Percentiles rank a stretch among this genome's conserved stretches.
Evolutionary conservation across 2,329 filamentous ascomycete genomes (phyloP).

Genomic region (Aspergillus flavus): DNA sequence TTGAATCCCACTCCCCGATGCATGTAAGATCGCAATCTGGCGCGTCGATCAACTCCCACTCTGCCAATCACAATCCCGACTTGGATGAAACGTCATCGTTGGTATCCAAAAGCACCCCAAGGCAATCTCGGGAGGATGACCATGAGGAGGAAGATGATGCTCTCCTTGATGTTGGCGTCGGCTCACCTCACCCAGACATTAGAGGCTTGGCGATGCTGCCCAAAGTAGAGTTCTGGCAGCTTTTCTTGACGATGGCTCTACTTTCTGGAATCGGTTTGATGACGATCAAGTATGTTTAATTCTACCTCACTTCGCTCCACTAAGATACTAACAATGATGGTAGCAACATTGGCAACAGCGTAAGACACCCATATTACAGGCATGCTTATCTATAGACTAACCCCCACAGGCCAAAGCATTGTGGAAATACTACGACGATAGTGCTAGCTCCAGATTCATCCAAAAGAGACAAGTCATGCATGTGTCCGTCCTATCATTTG

Average conservation of each 20-base stretch:
- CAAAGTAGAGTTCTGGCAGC: conserved; percentile 82
- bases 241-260: conserved; percentile 86
- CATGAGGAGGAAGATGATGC: conserved; percentile 42
- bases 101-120: conserved; percentile 65
- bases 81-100: conserved; percentile 79
- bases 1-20: conserved; percentile 29
- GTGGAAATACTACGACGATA: conserved; percentile 82
- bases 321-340: conserved; percentile 30
- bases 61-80: conserved; percentile 37
- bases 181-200: conserved; percentile 84
- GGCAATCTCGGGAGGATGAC: conserved; percentile 52
- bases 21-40: conserved; percentile 35
- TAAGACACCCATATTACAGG: conserved; percentile 35
- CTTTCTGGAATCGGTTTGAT: conserved; percentile 91
- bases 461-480: conserved; percentile 83
- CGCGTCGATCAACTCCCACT: conserved; percentile 29
- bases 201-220: conserved; percentile 76
- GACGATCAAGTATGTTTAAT: conserved; percentile 81
- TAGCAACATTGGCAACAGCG: conserved; percentile 93
- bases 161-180: conserved; percentile 65
- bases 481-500: conserved; percentile 89
- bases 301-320: background rate
- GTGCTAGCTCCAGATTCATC: conserved; percentile 72
- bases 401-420: conserved; percentile 66
- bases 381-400: conserved; percentile 7